These are phyloP conservation scores for Starmerella davenportii DNA, from an alignment of 805 yeast species.

Conservation along the genomic window DNA sequence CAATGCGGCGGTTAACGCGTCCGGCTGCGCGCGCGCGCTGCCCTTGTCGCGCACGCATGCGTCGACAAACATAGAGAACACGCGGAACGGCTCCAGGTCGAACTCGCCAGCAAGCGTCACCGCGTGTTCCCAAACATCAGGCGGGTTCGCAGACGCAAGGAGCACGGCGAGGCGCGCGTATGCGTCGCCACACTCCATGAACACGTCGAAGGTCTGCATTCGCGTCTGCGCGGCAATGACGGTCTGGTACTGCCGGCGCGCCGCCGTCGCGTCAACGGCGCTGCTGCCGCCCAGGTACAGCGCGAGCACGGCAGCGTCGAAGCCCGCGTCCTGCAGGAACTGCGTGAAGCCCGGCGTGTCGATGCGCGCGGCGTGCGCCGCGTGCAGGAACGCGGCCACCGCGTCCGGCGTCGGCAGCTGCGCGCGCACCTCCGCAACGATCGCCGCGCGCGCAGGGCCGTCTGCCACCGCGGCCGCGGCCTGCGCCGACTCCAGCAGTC, in stretches of 20 bases:
- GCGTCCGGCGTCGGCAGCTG: not conserved
- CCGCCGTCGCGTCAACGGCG: slow-evolving; percentile 1
- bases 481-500: not conserved
- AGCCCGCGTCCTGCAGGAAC: not conserved
- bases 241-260: slow-evolving; percentile 9
- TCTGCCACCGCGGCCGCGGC: not conserved
- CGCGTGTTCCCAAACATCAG: slow-evolving; percentile 2
- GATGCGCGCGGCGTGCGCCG: not conserved
- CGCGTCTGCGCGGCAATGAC: slow-evolving; percentile 10
- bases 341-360: not conserved
- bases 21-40: no score
- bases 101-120: slow-evolving; percentile 4
- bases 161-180: slow-evolving; percentile 2
- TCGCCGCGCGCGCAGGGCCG: not conserved
- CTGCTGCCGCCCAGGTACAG: not conserved
- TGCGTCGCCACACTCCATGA: slow-evolving; percentile 3
- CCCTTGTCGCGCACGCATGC: not conserved
- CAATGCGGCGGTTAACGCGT: not conserved
- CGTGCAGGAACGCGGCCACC: not conserved
- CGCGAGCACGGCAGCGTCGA: slow-evolving; percentile 2
- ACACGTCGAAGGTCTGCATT: slow-evolving; percentile 8
- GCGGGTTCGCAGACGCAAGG: not conserved
- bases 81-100: slow-evolving; percentile 10
- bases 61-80: slow-evolving; percentile 3
- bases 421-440: not conserved